Evolutionary conservation across 176 grass and related monocot genomes (phyloP), one percentile per base, ranked within the genome.

Genomic region (Zoysia pacifica): DNA sequence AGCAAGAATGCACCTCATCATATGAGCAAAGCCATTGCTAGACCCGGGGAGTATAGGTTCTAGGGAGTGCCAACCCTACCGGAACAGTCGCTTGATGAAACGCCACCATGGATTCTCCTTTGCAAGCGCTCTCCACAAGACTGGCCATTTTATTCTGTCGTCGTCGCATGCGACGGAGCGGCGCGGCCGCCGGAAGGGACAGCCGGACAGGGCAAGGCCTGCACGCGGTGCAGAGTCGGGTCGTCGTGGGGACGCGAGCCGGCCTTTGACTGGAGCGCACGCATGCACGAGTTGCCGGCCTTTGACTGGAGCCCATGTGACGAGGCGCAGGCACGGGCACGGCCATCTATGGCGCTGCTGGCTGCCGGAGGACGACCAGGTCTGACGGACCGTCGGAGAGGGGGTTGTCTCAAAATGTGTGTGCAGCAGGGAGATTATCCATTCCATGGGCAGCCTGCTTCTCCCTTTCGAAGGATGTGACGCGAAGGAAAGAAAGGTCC

Each of bases 181-280:
- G 28, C 28, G 28, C 28, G 28, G 28, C 12, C 51, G 12, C 51
- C 52, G 54, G 44, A 45, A 45, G 5, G 5, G 44, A 45, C 3
- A 45, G 1, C 16, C 4, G 54, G 16, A 61, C 58, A 28, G 58
- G 58, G 8, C 18, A 61, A 35, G 58, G 58, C n/a, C n/a, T 61
- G 58, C 15, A 56, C 6, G 16, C 53, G 2, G 0, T 18, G 15
- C 58, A 61, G 19, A 8, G 70, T 75, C 44, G 11, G 19, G 70
- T 75, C 44, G 11, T 7, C 12, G 38, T 56, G 46, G 86, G 49
- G 20, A 46, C 0, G 9, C 6, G 81, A 41, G 76, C 76, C 64
- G 0, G 46, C 59, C 64, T 84, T 80, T 80, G 81, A 88, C 86
- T n/a, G 16, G 62, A 6, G 10, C 16, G 46, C 38, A 55, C 40